Percentiles rank a stretch among this genome's conserved stretches.
Evolutionary conservation across 768 basidiomycete species (phyloP).

Genomic region (Suillus paluster): DNA sequence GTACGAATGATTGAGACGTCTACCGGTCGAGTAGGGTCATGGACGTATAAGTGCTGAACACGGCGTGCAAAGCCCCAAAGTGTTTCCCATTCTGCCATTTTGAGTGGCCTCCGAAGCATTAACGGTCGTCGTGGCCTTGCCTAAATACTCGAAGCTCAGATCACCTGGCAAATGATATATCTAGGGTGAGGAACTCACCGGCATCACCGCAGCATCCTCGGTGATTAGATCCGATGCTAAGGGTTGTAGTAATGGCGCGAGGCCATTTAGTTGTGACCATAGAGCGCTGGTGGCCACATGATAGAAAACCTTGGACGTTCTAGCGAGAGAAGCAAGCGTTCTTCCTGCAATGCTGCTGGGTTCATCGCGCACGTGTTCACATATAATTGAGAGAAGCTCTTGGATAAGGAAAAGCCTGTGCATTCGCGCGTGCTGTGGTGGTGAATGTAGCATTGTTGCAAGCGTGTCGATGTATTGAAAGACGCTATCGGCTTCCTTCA

Average conservation of each 20-base stretch:
- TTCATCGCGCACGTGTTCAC: not conserved
- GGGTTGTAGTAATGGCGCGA: slow-evolving; percentile 7
- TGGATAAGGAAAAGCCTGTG: slow-evolving; percentile 10
- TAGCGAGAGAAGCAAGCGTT: slow-evolving; percentile 17
- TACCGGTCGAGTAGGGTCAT: not conserved
- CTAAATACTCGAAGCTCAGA: not conserved
- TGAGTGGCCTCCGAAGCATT: slow-evolving; percentile 4
- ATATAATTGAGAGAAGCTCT: slow-evolving; percentile 10
- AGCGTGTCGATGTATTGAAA: not conserved
- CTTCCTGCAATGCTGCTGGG: not conserved
- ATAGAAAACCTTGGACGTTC: slow-evolving; percentile 14
- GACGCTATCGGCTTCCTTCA: not conserved
- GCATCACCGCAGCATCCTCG: too few relatives aligned
- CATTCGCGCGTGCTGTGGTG: slow-evolving; percentile 1
- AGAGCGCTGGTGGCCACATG: slow-evolving; percentile 11
- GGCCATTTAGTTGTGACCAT: slow-evolving; percentile 8
- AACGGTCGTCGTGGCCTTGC: not conserved
- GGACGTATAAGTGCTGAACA: slow-evolving; percentile 1
- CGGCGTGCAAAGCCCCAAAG: slow-evolving; percentile 6
- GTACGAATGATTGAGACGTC: not conserved
- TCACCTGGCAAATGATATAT: not conserved
- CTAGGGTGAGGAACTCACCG: slow-evolving; percentile 1
- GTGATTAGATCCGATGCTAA: not conserved
- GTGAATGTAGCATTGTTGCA: not conserved
- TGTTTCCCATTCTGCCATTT: slow-evolving; percentile 6